These are phyloP conservation scores for Cokeromyces recurvatus DNA, from an alignment of 371 early-diverging fungal species.

Conservation along the genomic window DNA sequence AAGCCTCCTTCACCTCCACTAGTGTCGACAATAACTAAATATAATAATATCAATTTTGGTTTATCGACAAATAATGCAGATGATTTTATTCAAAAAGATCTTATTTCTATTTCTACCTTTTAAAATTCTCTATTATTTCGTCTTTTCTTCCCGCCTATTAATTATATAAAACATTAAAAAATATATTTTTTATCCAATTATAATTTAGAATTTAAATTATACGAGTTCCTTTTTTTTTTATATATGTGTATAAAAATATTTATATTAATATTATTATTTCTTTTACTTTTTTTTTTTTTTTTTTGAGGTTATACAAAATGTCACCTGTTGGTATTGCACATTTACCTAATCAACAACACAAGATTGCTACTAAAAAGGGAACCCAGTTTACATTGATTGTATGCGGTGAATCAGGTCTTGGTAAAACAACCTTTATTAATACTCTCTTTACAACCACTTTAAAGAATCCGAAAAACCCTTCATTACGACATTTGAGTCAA, in stretches of 20 bases:
- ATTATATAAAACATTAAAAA: no score
- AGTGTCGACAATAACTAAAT: no score
- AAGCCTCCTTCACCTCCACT: no score
- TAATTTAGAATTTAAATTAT: slow-evolving; percentile 5
- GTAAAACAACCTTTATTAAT: slow-evolving; percentile 86
- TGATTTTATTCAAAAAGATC: no score
- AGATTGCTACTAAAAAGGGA: slow-evolving; percentile 90
- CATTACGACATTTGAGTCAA: slow-evolving; percentile 50
- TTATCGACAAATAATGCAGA: no score
- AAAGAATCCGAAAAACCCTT: slow-evolving; percentile 58
- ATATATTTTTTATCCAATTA: slow-evolving; percentile 6
- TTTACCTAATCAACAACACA: slow-evolving; percentile 96
- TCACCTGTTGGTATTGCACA: slow-evolving; percentile 92
- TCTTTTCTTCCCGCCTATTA: no score
- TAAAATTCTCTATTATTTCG: no score
- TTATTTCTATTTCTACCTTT: no score
- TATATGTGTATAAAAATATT: no score
- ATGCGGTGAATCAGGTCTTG: slow-evolving; percentile 73
- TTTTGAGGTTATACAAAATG: no score
- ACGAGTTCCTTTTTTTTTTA: not conserved
- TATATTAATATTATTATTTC: slow-evolving; percentile 1
- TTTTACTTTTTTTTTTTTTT: slow-evolving; percentile 3
- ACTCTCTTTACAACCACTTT: slow-evolving; percentile 73
- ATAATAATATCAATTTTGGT: no score
- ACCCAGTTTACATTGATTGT: slow-evolving; percentile 94